A percentile compares a stretch with the other conserved stretches of the same genome.
Conservation (phyloP, 257 asterid species). For the Vinca minor region DNA sequence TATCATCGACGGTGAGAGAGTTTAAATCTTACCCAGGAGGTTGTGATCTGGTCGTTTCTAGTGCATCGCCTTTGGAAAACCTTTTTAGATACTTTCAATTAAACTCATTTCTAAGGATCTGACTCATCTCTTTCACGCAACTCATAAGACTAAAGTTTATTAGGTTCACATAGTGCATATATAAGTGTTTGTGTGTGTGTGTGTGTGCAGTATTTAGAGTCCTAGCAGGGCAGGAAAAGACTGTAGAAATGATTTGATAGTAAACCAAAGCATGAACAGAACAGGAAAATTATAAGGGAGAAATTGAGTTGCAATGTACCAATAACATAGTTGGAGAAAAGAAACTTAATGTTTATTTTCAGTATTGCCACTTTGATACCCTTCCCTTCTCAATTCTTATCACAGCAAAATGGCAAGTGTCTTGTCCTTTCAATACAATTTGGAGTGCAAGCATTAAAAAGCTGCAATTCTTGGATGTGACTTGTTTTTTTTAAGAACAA, state of each 20-base stretch:
- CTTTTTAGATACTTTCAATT: no score
- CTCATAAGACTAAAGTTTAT: no score
- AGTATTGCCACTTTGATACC: neutral
- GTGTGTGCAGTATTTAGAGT: neutral
- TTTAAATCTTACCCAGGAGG: no score
- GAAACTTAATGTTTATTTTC: neutral
- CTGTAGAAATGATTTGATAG: constrained; percentile 17
- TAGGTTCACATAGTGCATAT: no score
- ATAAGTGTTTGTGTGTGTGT: no score
- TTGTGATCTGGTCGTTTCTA: no score
- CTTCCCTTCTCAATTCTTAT: constrained; percentile 5
- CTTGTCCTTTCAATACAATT: constrained; percentile 18
- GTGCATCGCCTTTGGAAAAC: no score
- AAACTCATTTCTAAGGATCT: no score
- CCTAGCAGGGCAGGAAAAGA: constrained; percentile 1
- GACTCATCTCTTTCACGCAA: no score
- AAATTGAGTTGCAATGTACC: neutral
- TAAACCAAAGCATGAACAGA: constrained; percentile 13
- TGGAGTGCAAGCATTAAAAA: constrained; percentile 27
- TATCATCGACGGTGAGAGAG: no score
- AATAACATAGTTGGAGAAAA: neutral
- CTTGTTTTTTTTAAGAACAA: constrained; percentile 10
- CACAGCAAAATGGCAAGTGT: constrained; percentile 16
- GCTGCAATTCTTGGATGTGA: constrained; percentile 23
- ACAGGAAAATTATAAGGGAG: constrained; percentile 7